Conservation (phyloP, 2,329 filamentous ascomycete species). For the Fusarium luffae region DNA sequence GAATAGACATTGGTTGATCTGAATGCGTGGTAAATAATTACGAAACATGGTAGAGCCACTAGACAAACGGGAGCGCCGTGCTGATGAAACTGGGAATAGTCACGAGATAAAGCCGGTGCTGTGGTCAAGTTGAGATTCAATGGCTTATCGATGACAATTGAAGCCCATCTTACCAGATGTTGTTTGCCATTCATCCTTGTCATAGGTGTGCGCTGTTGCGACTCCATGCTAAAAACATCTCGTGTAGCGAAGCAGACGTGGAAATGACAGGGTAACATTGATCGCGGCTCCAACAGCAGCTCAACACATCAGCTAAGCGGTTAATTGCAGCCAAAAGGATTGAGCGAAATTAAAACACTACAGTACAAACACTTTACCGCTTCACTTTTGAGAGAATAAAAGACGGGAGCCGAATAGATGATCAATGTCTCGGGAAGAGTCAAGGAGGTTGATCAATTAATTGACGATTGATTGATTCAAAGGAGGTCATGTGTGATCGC, state of each 20-base stretch:
- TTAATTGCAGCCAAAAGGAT: background rate
- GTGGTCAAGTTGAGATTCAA: background rate
- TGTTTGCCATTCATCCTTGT: no score
- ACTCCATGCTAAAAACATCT: background rate
- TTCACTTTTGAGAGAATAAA: background rate
- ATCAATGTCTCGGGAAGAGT: conserved; percentile 12
- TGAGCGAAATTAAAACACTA: background rate
- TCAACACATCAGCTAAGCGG: background rate
- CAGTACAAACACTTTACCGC: background rate
- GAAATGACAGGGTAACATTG: background rate
- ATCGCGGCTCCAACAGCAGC: background rate
- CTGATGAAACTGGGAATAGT: background rate
- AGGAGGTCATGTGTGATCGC: background rate
- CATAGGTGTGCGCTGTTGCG: background rate
- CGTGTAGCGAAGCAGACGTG: background rate
- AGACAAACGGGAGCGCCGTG: background rate
- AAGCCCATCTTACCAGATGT: background rate
- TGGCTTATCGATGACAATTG: background rate
- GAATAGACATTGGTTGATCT: background rate
- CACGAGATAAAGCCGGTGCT: background rate
- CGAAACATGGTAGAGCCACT: background rate
- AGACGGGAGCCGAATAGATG: background rate
- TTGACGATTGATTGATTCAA: background rate
- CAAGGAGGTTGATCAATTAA: conserved; percentile 11
- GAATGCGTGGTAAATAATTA: background rate